phyloP scores from a whole-genome alignment of 176 grass and related monocot species.

The Bothriochloa decipiens region DNA sequence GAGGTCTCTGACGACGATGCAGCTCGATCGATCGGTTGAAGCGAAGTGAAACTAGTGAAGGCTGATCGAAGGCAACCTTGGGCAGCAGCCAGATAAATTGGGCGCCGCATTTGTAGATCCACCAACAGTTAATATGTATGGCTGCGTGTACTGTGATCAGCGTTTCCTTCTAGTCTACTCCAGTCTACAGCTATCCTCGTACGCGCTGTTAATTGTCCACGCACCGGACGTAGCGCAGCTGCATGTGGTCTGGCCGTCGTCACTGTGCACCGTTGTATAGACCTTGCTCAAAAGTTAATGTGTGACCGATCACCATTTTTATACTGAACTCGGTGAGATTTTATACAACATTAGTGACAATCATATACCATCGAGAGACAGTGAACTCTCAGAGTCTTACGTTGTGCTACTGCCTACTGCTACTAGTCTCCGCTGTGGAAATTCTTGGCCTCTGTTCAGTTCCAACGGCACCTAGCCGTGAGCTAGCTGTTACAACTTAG shows the following conservation, averaged over 20 bases:
- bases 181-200: neutral
- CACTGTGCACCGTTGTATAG: neutral
- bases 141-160: neutral
- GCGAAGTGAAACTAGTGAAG: constrained; percentile 16
- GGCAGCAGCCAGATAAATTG: constrained; percentile 7
- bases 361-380: neutral
- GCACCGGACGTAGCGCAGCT: neutral
- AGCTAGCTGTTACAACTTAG: no score
- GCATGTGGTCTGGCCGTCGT: neutral
- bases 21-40: neutral
- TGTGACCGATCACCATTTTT: neutral
- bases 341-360: neutral
- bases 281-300: neutral
- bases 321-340: neutral
- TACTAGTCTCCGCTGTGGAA: no score
- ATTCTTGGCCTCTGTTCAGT: no score
- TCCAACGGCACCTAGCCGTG: no score
- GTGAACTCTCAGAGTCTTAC: neutral
- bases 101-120: constrained; percentile 39
- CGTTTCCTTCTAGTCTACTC: constrained; percentile 33
- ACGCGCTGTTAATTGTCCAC: constrained; percentile 9
- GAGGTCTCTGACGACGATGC: neutral
- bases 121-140: constrained; percentile 14
- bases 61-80: neutral
- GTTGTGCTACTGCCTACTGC: neutral